A percentile compares a stretch with the other conserved stretches of the same genome.
These are phyloP conservation scores for Citrus unshiu DNA, from an alignment of 345 rosid species.

Conservation along the genomic window DNA sequence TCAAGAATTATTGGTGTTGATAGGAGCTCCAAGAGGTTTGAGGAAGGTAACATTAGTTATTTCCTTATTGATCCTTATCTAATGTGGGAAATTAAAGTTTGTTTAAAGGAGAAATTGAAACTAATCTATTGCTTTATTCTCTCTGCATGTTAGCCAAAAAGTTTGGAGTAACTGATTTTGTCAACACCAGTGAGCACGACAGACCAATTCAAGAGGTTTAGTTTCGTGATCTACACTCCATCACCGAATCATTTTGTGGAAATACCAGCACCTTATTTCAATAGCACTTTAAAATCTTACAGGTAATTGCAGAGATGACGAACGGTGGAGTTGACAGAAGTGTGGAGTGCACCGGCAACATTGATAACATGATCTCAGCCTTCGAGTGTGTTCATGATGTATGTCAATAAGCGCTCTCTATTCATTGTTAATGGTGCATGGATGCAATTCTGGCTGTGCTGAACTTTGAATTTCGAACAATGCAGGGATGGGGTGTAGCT, in stretches of 20 bases:
- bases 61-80: background rate
- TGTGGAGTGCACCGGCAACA: conserved; percentile 34
- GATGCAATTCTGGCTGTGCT: background rate
- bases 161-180: conserved; percentile 39
- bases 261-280: background rate
- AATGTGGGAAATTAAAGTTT: background rate
- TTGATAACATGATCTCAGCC: conserved; percentile 30
- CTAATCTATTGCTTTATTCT: background rate
- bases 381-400: conserved; percentile 42
- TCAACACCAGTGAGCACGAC: conserved; percentile 32
- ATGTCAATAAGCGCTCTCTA: background rate
- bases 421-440: background rate
- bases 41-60: conserved; percentile 19
- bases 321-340: conserved; percentile 44
- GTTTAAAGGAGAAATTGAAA: background rate
- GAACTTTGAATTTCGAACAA: background rate
- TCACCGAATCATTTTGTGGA: background rate
- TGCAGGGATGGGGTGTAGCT: conserved; percentile 32
- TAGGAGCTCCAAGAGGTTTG: conserved; percentile 29
- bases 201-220: conserved; percentile 39
- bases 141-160: conserved; percentile 24
- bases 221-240: background rate
- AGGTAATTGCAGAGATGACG: conserved; percentile 38
- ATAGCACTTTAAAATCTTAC: background rate
- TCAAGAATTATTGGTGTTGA: conserved; percentile 45